Evolutionary conservation across 805 yeast species (phyloP).

Genomic region (Pichia insulana): DNA sequence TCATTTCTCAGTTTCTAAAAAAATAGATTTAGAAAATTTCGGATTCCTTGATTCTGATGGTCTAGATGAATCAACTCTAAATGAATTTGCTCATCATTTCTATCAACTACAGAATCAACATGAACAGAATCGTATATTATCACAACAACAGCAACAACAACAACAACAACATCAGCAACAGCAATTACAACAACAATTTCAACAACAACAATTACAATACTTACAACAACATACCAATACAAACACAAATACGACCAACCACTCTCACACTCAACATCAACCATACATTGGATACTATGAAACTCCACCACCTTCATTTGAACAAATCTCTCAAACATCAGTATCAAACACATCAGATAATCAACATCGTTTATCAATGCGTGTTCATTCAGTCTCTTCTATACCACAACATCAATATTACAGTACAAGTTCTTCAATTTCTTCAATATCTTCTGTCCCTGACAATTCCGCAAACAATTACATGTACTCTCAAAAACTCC

Average conservation of each 20-base stretch:
- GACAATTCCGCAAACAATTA: no score
- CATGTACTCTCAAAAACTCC: no score
- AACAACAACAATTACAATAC: constrained; percentile 9
- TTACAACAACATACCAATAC: neutral
- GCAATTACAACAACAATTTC: constrained; percentile 12
- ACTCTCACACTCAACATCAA: neutral
- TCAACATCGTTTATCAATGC: no score
- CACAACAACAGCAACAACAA: constrained; percentile 9
- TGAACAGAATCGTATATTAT: neutral
- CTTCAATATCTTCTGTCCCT: no score
- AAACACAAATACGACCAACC: constrained; percentile 1
- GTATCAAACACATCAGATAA: no score
- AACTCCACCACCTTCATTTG: no score
- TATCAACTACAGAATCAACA: neutral
- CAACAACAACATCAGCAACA: constrained; percentile 15
- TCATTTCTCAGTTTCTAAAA: constrained; percentile 20
- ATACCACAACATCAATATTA: neutral
- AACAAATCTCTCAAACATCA: no score
- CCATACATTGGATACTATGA: no score
- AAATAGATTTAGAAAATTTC: constrained; percentile 12
- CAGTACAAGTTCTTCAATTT: neutral
- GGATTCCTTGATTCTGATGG: constrained; percentile 21
- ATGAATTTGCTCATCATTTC: neutral
- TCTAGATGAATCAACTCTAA: constrained; percentile 12
- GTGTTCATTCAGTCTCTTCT: no score